phyloP scores from a whole-genome alignment of 371 early-diverging fungal species.

The Phascolomyces articulosus region DNA sequence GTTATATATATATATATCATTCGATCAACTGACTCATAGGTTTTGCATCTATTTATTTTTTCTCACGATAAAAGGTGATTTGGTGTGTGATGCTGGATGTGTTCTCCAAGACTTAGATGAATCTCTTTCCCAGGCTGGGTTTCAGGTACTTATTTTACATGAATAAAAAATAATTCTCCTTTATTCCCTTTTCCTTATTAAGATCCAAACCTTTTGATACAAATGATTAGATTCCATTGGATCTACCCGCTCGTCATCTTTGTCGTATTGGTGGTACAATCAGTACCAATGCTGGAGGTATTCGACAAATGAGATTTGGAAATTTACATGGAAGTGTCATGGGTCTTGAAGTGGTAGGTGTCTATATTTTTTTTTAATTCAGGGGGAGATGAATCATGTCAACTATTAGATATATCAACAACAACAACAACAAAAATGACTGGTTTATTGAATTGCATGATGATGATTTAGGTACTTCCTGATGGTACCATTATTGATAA shows the following conservation, averaged over 20 bases:
- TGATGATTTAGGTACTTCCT: constrained; percentile 65
- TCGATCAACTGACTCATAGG: neutral
- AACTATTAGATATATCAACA: no score
- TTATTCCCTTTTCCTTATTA: neutral
- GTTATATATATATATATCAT: no score
- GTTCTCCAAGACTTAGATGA: constrained; percentile 85
- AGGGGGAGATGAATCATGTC: neutral
- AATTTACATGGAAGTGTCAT: constrained; percentile 90
- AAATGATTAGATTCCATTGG: constrained; percentile 77
- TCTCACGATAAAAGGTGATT: constrained; percentile 50
- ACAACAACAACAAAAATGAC: no score
- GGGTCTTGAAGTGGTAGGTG: constrained; percentile 74
- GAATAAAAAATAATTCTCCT: neutral
- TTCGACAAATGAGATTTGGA: constrained; percentile 90
- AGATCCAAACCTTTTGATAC: constrained; percentile 8
- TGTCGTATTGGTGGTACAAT: constrained; percentile 96
- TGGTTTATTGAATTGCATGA: neutral
- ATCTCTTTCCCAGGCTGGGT: constrained; percentile 75
- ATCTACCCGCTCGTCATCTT: constrained; percentile 86
- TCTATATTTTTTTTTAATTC: neutral
- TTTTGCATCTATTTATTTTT: no score
- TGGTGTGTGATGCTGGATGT: constrained; percentile 89
- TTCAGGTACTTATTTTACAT: constrained; percentile 28
- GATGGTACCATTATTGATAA: constrained; percentile 90
- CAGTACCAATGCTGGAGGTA: constrained; percentile 95